Conservation (phyloP, 1,139 yeast species). For the Sugiyamaella grinbergsii region DNA sequence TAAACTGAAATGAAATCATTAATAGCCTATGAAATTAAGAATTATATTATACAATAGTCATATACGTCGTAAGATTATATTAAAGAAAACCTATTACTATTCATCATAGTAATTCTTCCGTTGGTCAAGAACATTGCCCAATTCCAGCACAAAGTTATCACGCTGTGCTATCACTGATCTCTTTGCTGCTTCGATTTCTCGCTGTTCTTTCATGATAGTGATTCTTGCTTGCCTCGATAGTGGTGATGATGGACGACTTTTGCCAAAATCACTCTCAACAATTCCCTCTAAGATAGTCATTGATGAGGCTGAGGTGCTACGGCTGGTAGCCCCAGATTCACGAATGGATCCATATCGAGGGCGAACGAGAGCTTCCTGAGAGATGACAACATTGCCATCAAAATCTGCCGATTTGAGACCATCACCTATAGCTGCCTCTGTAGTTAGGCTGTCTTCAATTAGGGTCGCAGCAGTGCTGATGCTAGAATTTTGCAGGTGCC, state of each 20-base stretch:
- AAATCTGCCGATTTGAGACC: not conserved
- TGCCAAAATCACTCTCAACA: constrained; percentile 27
- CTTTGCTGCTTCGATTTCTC: constrained; percentile 29
- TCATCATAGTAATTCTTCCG: constrained; percentile 14
- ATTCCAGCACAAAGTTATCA: constrained; percentile 34
- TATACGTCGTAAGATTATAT: constrained; percentile 8
- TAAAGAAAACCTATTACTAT: not conserved
- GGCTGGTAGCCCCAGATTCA: constrained; percentile 8
- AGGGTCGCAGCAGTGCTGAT: constrained; percentile 26
- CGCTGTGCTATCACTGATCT: constrained; percentile 26
- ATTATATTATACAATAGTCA: constrained; percentile 4
- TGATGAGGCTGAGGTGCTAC: constrained; percentile 18
- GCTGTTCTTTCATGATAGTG: constrained; percentile 30
- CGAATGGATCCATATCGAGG: constrained; percentile 25
- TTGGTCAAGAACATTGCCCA: constrained; percentile 33
- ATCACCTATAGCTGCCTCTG: not conserved
- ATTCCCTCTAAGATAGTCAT: constrained; percentile 34
- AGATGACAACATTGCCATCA: constrained; percentile 5
- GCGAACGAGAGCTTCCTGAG: constrained; percentile 3
- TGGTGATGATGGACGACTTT: constrained; percentile 14
- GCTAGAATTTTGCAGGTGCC: constrained; percentile 20
- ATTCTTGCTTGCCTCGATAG: constrained; percentile 38
- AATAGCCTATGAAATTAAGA: not conserved
- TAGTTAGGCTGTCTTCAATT: constrained; percentile 19
- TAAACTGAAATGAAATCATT: not conserved